phyloP scores from a whole-genome alignment of 2,329 filamentous ascomycete genomes.

The Epicoccum nigrum region DNA sequence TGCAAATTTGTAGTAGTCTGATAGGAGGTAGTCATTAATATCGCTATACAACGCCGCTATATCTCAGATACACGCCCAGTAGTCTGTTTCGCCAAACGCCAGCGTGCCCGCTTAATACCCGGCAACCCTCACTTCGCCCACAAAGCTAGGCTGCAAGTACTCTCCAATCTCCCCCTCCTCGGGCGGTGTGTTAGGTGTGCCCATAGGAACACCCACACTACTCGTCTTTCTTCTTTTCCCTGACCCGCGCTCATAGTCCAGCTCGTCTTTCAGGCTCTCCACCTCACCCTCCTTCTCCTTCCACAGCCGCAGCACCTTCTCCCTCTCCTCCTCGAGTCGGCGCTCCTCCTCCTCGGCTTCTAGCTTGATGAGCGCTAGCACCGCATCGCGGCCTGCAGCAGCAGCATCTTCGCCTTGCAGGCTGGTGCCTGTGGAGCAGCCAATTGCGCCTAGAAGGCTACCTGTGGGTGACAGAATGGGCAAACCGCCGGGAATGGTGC shows the following conservation, averaged over 20 bases:
- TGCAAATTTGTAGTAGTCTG: not conserved
- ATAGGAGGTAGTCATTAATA: too few species aligned
- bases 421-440: slow-evolving; percentile 60
- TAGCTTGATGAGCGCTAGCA: slow-evolving; percentile 39
- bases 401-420: slow-evolving; percentile 60
- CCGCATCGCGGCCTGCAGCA: slow-evolving; percentile 56
- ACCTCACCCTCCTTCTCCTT: slow-evolving; percentile 33
- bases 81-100: slow-evolving; percentile 24
- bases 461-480: slow-evolving; percentile 56
- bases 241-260: slow-evolving; percentile 17
- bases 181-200: slow-evolving; percentile 28
- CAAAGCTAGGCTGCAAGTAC: slow-evolving; percentile 25
- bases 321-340: slow-evolving; percentile 27
- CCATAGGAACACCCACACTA: slow-evolving; percentile 9
- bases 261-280: slow-evolving; percentile 23
- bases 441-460: slow-evolving; percentile 58
- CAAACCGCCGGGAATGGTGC: slow-evolving; percentile 59
- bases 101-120: slow-evolving; percentile 4
- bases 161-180: slow-evolving; percentile 27
- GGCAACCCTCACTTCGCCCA: slow-evolving; percentile 28
- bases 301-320: slow-evolving; percentile 30
- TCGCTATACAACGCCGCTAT: not conserved
- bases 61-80: not conserved
- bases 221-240: slow-evolving; percentile 29
- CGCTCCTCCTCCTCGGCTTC: slow-evolving; percentile 27